These are phyloP conservation scores for Globisporangium irregulare DNA, from an alignment of 352 stramenopile species.

Conservation along the genomic window DNA sequence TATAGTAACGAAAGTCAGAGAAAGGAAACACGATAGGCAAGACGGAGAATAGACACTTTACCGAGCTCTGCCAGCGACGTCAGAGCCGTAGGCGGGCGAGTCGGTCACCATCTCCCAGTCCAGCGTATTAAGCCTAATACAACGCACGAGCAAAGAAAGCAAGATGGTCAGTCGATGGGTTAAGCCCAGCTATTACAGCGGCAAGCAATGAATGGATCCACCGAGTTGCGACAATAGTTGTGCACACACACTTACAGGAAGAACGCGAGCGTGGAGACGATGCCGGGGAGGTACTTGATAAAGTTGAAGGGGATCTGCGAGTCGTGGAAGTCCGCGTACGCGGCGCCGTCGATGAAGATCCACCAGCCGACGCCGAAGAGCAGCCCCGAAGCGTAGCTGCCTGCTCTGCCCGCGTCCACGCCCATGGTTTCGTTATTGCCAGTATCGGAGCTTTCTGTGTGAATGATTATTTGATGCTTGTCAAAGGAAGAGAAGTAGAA, in stretches of 20 bases:
- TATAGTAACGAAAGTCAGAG: background rate
- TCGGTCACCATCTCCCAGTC: slow-evolving; percentile 65
- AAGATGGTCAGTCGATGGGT: background rate
- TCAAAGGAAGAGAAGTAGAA: slow-evolving; percentile 6
- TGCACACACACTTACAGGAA: slow-evolving; percentile 34
- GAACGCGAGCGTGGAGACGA: slow-evolving; percentile 55
- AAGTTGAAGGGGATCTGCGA: slow-evolving; percentile 64
- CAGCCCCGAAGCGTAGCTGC: slow-evolving; percentile 46
- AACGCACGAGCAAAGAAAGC: background rate
- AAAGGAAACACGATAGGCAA: background rate
- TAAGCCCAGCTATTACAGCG: background rate
- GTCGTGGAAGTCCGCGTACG: slow-evolving; percentile 34
- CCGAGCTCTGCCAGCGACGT: slow-evolving; percentile 44
- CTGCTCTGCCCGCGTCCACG: slow-evolving; percentile 31
- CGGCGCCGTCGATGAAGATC: slow-evolving; percentile 53
- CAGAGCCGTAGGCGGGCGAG: slow-evolving; percentile 41
- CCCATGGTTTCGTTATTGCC: slow-evolving; percentile 10
- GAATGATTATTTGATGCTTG: slow-evolving; percentile 2
- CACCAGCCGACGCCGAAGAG: slow-evolving; percentile 62
- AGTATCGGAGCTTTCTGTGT: background rate
- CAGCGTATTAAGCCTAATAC: slow-evolving; percentile 48
- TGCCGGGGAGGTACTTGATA: slow-evolving; percentile 51
- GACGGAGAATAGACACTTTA: slow-evolving; percentile 9
- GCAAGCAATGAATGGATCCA: background rate
- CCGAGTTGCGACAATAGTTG: background rate